Percentiles rank a stretch among this genome's conserved stretches.
Evolutionary conservation across 495 filamentous ascomycete species (phyloP).

Genomic region (Penicillium angulare): DNA sequence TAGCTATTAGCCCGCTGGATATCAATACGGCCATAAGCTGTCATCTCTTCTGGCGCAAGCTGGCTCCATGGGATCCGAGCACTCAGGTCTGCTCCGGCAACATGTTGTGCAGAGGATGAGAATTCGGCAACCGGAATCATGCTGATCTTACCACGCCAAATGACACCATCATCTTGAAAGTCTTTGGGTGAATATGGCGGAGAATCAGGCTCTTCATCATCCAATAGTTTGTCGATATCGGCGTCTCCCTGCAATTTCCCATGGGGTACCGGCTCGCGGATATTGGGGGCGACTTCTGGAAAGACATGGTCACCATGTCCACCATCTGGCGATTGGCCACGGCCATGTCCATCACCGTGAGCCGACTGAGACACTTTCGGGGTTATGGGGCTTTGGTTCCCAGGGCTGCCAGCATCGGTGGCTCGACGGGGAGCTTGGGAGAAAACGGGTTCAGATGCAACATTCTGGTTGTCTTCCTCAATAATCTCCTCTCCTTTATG

Average conservation of each 20-base stretch:
- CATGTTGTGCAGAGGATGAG: constrained; percentile 71
- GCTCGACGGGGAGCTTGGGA: constrained; percentile 39
- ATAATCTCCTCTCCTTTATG: constrained; percentile 95
- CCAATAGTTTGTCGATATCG: constrained; percentile 86
- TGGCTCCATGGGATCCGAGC: constrained; percentile 62
- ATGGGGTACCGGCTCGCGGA: constrained; percentile 41
- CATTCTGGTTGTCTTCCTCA: constrained; percentile 58
- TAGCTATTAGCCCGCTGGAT: constrained; percentile 81
- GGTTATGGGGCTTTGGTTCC: constrained; percentile 33
- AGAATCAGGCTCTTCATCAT: constrained; percentile 81
- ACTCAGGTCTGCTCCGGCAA: constrained; percentile 73
- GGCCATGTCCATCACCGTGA: constrained; percentile 24
- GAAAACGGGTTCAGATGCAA: constrained; percentile 50
- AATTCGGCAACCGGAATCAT: constrained; percentile 79
- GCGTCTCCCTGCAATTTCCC: constrained; percentile 65
- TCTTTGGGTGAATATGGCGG: constrained; percentile 83
- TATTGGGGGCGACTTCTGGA: constrained; percentile 41
- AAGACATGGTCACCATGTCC: constrained; percentile 42
- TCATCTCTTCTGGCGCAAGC: constrained; percentile 65
- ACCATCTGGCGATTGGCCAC: constrained; percentile 34
- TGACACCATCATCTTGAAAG: constrained; percentile 58
- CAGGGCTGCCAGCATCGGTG: constrained; percentile 38
- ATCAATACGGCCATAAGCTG: constrained; percentile 80
- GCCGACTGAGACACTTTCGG: constrained; percentile 25
- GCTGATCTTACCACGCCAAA: constrained; percentile 77